Evolutionary conservation across 306 rosid genomes (phyloP).

Genomic region (Pyrus bretschneideri): DNA sequence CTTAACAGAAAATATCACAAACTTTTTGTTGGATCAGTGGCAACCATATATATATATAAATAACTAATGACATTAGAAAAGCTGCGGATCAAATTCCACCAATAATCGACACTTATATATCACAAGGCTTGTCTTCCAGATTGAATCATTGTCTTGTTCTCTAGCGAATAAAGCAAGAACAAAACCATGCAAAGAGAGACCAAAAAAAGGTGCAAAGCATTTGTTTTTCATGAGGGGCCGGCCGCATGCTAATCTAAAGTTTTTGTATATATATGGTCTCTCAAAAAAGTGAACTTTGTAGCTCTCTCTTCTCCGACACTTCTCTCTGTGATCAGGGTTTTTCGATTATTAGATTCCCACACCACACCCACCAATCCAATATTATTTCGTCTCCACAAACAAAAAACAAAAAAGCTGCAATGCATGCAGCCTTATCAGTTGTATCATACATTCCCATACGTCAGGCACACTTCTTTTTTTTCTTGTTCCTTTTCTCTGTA

Average conservation of each 20-base stretch:
- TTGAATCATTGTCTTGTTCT: not conserved
- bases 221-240: constrained; percentile 1
- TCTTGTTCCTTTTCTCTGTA: not conserved
- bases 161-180: not conserved
- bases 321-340: not conserved
- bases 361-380: not conserved
- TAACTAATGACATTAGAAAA: not conserved
- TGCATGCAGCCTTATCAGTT: not conserved
- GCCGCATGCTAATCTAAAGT: constrained; percentile 29
- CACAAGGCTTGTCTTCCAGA: not conserved
- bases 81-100: not conserved
- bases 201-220: constrained; percentile 2
- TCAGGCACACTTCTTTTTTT: not conserved
- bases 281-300: not conserved
- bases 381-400: not conserved
- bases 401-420: not conserved
- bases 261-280: not conserved
- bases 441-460: not conserved
- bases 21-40: not conserved
- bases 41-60: not conserved
- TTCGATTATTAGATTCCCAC: constrained; percentile 27
- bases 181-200: not conserved
- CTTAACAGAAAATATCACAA: too few species aligned
- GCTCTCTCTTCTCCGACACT: constrained; percentile 1
- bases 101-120: too few species aligned